phyloP scores from a whole-genome alignment of 148 eudicot genomes.

The Rhododendron ferrugineum region DNA sequence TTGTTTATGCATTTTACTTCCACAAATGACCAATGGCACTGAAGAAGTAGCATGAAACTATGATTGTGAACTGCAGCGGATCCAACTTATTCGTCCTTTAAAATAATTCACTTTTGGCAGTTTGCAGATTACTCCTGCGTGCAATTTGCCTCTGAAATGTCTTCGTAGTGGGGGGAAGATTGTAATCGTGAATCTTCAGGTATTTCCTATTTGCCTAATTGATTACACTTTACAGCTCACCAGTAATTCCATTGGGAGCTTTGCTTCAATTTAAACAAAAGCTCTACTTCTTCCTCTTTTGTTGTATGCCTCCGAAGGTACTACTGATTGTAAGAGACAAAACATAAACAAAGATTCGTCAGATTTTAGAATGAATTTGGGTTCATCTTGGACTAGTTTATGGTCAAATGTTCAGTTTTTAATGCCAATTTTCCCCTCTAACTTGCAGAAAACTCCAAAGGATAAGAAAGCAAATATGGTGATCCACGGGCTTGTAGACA shows the following conservation, averaged over 20 bases:
- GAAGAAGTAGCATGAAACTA: background rate
- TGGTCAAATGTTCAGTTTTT: background rate
- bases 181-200: conserved; percentile 99
- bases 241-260: background rate
- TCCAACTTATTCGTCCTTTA: background rate
- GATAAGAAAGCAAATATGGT: conserved; percentile 87
- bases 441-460: conserved; percentile 81
- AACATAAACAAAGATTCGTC: background rate
- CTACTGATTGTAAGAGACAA: background rate
- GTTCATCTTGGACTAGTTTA: background rate
- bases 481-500: conserved; percentile 83
- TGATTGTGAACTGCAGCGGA: background rate
- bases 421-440: background rate
- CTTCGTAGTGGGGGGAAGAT: conserved; percentile 82
- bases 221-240: background rate
- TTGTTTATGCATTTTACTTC: background rate
- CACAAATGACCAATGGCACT: background rate
- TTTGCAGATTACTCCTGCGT: conserved; percentile 98
- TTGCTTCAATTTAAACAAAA: background rate
- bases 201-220: conserved; percentile 13
- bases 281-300: background rate
- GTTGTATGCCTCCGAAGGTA: background rate
- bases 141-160: conserved; percentile 85
- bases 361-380: background rate
- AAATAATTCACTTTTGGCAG: conserved; percentile 37